phyloP scores from a whole-genome alignment of 495 filamentous ascomycete species.

The Durotheca rogersii region DNA sequence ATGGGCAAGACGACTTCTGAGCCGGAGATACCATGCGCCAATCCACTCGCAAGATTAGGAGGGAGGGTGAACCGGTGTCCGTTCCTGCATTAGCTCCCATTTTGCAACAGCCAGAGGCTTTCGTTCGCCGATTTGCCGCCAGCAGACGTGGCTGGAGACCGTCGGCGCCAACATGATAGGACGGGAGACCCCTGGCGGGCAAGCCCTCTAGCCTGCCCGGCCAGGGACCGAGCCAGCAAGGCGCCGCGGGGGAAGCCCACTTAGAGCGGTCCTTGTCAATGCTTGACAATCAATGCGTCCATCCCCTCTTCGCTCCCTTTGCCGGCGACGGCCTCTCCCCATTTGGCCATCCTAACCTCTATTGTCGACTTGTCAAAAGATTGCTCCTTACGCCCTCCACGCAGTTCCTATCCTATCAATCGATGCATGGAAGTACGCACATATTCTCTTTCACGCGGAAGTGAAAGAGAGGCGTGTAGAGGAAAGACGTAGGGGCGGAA shows the following conservation, averaged over 20 bases:
- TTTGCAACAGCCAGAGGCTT: constrained; percentile 12
- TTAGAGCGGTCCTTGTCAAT: background rate
- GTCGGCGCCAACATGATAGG: no score
- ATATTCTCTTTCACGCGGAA: no score
- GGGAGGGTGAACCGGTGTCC: constrained; percentile 9
- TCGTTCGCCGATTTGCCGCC: constrained; percentile 24
- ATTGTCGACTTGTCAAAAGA: no score
- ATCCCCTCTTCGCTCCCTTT: background rate
- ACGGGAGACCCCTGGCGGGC: constrained; percentile 17
- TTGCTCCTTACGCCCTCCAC: no score
- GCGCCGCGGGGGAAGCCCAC: constrained; percentile 19
- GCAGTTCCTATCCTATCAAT: no score
- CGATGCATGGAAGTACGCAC: no score
- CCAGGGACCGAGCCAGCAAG: constrained; percentile 2
- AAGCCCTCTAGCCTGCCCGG: constrained; percentile 22
- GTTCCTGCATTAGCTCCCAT: constrained; percentile 31
- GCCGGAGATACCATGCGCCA: background rate
- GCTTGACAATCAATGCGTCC: background rate
- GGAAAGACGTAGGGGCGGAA: no score
- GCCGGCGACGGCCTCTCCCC: no score
- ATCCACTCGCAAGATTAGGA: no score
- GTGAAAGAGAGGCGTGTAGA: no score
- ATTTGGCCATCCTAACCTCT: background rate
- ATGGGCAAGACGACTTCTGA: no score
- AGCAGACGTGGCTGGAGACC: constrained; percentile 4